phyloP scores from a whole-genome alignment of 345 rosid species.

The Populus pruinosa region DNA sequence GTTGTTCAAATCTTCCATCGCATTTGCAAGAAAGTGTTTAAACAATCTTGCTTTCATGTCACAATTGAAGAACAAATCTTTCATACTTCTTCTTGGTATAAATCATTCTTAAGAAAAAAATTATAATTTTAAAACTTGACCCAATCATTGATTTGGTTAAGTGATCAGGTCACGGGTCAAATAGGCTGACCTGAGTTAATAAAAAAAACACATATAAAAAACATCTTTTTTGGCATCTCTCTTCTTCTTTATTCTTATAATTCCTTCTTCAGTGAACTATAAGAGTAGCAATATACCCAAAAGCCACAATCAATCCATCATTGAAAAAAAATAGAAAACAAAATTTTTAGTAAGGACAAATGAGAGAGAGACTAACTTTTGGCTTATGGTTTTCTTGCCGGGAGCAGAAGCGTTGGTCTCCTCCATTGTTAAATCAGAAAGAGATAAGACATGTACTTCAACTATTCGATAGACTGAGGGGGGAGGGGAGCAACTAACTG shows the following conservation, averaged over 20 bases:
- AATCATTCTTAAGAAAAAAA: neutral
- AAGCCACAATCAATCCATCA: neutral
- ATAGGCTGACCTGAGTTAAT: accelerated
- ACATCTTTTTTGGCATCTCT: slow-evolving; percentile 54
- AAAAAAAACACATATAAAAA: no score
- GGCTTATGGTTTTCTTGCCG: slow-evolving; percentile 53
- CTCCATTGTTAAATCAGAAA: neutral
- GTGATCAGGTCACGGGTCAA: no score
- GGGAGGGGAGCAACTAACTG: neutral
- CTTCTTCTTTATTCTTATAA: slow-evolving; percentile 74
- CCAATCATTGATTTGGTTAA: no score
- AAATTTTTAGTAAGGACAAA: neutral
- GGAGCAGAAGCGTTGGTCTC: neutral
- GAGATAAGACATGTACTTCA: neutral
- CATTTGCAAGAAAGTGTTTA: neutral
- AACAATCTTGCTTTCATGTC: neutral
- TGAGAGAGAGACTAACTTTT: slow-evolving; percentile 45
- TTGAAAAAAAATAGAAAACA: neutral
- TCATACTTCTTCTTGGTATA: neutral
- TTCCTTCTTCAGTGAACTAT: slow-evolving; percentile 84
- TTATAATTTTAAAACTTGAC: no score
- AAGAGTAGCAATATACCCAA: neutral
- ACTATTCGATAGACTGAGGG: neutral
- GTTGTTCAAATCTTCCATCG: neutral
- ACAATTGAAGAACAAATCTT: neutral